Conservation (phyloP, 495 filamentous ascomycete genomes). For the Trichoderma orchidacearum region DNA sequence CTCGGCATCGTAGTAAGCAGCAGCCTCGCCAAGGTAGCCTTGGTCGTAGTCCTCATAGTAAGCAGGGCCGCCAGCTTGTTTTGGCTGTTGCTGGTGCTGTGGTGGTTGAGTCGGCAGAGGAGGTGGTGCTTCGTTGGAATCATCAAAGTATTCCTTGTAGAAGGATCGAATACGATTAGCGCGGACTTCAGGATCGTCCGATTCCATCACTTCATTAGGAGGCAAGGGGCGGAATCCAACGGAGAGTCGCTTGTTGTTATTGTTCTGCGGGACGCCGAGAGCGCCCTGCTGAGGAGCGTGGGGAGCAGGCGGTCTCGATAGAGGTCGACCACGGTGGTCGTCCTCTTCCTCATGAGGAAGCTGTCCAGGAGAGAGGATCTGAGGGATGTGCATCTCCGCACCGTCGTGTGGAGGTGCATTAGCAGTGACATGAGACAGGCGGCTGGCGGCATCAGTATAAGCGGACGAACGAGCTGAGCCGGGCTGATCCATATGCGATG, state of each 20-base stretch:
- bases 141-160: constrained; percentile 98
- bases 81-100: constrained; percentile 14
- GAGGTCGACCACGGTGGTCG: background rate
- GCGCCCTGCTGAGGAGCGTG: constrained; percentile 20
- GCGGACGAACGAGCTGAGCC: constrained; percentile 6
- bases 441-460: constrained; percentile 5
- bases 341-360: background rate
- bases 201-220: constrained; percentile 50
- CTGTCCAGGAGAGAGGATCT: constrained; percentile 4
- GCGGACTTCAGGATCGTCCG: constrained; percentile 84
- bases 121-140: constrained; percentile 37
- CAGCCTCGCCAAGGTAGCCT: constrained; percentile 44
- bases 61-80: constrained; percentile 20
- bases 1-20: constrained; percentile 58
- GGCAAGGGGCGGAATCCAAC: constrained; percentile 89
- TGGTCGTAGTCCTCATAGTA: constrained; percentile 62
- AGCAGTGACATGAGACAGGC: constrained; percentile 1
- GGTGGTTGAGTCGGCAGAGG: constrained; percentile 9
- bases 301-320: background rate
- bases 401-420: too few species aligned
- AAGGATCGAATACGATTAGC: constrained; percentile 96
- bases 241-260: constrained; percentile 56
- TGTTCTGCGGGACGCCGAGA: constrained; percentile 43
- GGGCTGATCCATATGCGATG: background rate
- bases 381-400: constrained; percentile 6